Evolutionary conservation across 805 yeast species (phyloP), one percentile per base, ranked within the genome.

Genomic region (Pichia ethanolica): DNA sequence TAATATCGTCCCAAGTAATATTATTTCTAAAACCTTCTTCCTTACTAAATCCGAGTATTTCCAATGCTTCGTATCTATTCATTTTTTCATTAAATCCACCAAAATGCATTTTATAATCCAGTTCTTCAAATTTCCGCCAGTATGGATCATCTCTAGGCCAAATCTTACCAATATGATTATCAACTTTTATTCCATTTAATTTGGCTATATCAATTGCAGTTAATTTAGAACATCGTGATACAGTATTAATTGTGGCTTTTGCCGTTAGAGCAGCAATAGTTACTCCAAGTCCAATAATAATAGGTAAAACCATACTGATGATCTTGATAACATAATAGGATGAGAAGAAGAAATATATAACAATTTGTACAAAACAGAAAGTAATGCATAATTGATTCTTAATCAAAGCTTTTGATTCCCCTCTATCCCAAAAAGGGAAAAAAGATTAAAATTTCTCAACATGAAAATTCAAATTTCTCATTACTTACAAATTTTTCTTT

Each of bases 31-130:
- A 34, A 7, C 14, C 20, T 13, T 43, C 48, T 3, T 30, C 30
- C 3, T 79, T 77, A 36, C 72, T 70, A 49, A 86, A 81, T 53
- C 78, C 79, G 45, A 86, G 66, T 7, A 86, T 78, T 58, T 79
- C 72, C 39, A 83, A 65, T 5, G 91, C 91, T 58, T 86, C 95
- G 44, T 73, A 70, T 51, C 86, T 87, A 7, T 77, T 78, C 89
- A 86, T 84, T 44, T 68, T 71, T 5, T 63, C 61, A n/a, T 75
- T 72, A 59, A 86, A 86, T 0, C 88, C 81, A 13, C 95, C 95
- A 14, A 68, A 71, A 40, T 64, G 74, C 52, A 67, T 51, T 4
- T 33, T 27, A 7, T 13, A 9, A 13, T 65, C 40, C 69, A 66
- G 51, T 71, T 74, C 47, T 20, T 46, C n/a, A 26, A 49, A 49